Evolutionary conservation across 306 rosid species (phyloP).

Genomic region (Coriaria nepalensis): DNA sequence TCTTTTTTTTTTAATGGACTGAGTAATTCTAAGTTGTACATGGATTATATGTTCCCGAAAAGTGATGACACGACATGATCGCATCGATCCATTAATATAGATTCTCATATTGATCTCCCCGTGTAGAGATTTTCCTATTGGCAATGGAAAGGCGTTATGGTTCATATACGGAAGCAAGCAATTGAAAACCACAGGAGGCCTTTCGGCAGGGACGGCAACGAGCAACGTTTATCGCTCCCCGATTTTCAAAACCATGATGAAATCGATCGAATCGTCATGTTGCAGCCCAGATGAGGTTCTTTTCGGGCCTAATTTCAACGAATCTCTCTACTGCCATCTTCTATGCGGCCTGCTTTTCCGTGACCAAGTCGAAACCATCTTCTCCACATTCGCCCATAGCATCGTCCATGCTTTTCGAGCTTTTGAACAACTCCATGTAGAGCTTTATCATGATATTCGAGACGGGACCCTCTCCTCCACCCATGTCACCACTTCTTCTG

Average conservation of each 20-base stretch:
- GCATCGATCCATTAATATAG: not conserved
- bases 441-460: slow-evolving; percentile 45
- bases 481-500: slow-evolving; percentile 32
- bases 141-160: slow-evolving; percentile 61
- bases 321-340: slow-evolving; percentile 79
- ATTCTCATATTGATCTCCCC: slow-evolving; percentile 6
- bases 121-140: slow-evolving; percentile 60
- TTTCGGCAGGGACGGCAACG: slow-evolving; percentile 72
- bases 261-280: slow-evolving; percentile 28
- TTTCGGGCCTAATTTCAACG: slow-evolving; percentile 66
- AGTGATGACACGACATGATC: no score
- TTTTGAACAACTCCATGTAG: slow-evolving; percentile 64
- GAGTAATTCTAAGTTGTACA: no score
- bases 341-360: slow-evolving; percentile 59
- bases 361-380: slow-evolving; percentile 43
- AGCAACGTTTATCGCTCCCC: slow-evolving; percentile 43
- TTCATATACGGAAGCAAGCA: slow-evolving; percentile 73
- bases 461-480: slow-evolving; percentile 38
- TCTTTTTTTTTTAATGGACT: no score
- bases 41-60: no score
- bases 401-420: slow-evolving; percentile 55
- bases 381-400: slow-evolving; percentile 71
- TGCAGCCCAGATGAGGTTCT: slow-evolving; percentile 81
- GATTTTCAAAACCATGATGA: slow-evolving; percentile 28
- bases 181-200: slow-evolving; percentile 56